Evolutionary conservation across 495 filamentous ascomycete species (phyloP).

Genomic region (Penicillium daleae): DNA sequence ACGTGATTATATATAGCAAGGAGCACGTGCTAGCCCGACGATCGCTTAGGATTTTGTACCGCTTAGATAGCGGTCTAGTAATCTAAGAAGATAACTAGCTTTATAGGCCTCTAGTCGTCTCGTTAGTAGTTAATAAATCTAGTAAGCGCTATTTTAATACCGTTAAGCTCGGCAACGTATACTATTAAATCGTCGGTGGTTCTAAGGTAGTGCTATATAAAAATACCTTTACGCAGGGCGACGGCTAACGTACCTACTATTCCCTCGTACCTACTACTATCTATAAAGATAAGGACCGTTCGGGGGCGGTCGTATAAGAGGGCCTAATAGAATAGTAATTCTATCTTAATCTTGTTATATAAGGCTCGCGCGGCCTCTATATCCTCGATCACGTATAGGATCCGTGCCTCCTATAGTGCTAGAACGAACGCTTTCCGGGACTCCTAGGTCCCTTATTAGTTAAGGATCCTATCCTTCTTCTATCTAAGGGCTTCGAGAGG

Average conservation of each 20-base stretch:
- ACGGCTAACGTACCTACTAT: background rate
- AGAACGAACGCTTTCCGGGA: background rate
- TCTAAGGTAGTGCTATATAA: background rate
- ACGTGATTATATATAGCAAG: background rate
- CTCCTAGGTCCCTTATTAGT: background rate
- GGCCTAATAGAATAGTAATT: background rate
- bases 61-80: background rate
- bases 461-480: background rate
- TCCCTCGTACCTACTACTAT: background rate
- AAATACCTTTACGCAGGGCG: background rate
- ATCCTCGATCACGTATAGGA: background rate
- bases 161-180: background rate
- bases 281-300: background rate
- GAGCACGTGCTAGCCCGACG: background rate
- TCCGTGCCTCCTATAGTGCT: background rate
- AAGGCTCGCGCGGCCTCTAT: background rate
- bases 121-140: background rate
- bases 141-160: slow-evolving; percentile 5
- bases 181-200: background rate
- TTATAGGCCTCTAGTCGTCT: background rate
- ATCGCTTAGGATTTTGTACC: background rate
- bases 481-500: background rate
- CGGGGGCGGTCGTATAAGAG: background rate
- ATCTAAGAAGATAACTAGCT: background rate
- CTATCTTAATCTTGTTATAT: background rate